phyloP scores from a whole-genome alignment of 108 stramenopile species.

The Pseudonitzschia multistriata region DNA sequence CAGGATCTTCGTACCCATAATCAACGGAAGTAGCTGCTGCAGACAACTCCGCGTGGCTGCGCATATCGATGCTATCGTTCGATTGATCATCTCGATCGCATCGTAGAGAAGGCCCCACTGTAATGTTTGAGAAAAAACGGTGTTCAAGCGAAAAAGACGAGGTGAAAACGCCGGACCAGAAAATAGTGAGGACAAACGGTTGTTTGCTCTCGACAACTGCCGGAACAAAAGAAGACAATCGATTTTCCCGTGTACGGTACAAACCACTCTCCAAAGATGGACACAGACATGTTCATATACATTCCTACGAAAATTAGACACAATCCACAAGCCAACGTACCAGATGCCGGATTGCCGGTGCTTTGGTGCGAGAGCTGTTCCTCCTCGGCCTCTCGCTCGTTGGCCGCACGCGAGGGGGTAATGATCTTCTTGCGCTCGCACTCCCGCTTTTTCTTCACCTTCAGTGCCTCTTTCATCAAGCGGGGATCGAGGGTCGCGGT shows the following conservation, averaged over 20 bases:
- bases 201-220: too few species aligned
- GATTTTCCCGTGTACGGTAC: too few species aligned
- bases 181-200: too few species aligned
- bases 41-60: not conserved
- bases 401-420: not conserved
- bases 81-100: not conserved
- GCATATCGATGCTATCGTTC: not conserved
- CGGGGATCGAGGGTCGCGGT: slow-evolving; percentile 37
- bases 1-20: slow-evolving; percentile 8
- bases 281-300: too few species aligned
- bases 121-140: too few species aligned
- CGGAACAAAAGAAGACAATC: too few species aligned
- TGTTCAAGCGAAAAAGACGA: too few species aligned
- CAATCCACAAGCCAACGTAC: not conserved
- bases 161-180: too few species aligned
- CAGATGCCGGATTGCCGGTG: not conserved
- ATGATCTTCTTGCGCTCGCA: slow-evolving; percentile 20
- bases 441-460: slow-evolving; percentile 34
- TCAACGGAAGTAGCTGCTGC: not conserved
- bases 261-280: too few species aligned
- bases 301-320: not conserved
- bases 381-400: not conserved
- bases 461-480: slow-evolving; percentile 36
- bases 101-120: not conserved
- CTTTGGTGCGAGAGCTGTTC: slow-evolving; percentile 1